Percentiles rank a stretch among this genome's conserved stretches.
phyloP scores from a whole-genome alignment of 495 filamentous ascomycete species.

The Penicillium coffeae region DNA sequence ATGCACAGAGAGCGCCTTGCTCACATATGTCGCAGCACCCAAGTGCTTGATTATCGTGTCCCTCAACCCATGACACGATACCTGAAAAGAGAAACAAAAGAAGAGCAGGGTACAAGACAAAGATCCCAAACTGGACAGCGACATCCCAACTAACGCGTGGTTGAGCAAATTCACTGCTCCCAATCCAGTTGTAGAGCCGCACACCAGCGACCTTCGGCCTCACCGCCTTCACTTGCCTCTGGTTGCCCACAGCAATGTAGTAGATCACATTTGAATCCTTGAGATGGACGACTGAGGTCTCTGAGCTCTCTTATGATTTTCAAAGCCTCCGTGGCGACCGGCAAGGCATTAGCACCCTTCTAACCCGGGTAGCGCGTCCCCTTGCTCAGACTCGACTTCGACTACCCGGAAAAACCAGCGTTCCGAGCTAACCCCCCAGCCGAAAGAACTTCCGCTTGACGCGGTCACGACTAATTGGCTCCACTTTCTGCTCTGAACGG shows the following conservation, averaged over 20 bases:
- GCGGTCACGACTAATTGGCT: conserved; percentile 24
- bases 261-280: background rate
- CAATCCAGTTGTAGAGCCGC: conserved; percentile 26
- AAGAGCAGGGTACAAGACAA: background rate
- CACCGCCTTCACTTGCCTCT: background rate
- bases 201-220: background rate
- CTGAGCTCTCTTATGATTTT: background rate
- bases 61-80: background rate
- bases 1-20: background rate
- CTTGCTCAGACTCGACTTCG: conserved; percentile 16
- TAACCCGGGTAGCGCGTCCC: background rate
- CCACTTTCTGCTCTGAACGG: conserved; percentile 11
- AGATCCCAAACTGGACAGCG: background rate
- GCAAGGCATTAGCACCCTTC: background rate
- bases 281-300: background rate
- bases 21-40: background rate
- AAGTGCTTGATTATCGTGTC: background rate
- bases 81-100: background rate
- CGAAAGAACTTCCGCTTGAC: conserved; percentile 31
- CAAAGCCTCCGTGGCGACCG: background rate
- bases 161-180: background rate
- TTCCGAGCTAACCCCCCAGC: conserved; percentile 28
- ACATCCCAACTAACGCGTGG: background rate
- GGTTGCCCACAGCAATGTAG: background rate
- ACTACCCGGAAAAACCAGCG: conserved; percentile 38